Conservation (phyloP, 768 basidiomycete species). For the Calocybe gangraenosa region DNA sequence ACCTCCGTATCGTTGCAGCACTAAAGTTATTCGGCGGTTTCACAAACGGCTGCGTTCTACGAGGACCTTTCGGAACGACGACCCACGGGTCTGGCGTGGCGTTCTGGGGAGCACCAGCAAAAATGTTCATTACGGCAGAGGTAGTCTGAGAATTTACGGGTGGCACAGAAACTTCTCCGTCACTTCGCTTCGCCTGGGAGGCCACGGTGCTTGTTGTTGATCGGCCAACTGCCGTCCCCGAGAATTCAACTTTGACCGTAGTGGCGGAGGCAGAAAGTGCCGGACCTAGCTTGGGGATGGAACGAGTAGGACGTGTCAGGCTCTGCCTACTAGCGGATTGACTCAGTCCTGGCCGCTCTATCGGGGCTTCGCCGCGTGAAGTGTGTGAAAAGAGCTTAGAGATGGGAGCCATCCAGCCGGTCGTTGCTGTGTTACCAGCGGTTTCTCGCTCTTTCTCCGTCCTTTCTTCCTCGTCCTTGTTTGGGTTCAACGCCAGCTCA, state of each 20-base stretch:
- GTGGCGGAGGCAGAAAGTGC: slow-evolving; percentile 85
- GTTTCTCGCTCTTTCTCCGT: slow-evolving; percentile 29
- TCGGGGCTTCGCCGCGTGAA: slow-evolving; percentile 18
- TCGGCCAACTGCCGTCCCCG: slow-evolving; percentile 50
- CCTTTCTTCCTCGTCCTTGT: slow-evolving; percentile 40
- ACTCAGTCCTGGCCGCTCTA: slow-evolving; percentile 15
- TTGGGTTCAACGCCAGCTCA: slow-evolving; percentile 63
- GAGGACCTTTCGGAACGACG: slow-evolving; percentile 45
- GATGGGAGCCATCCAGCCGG: slow-evolving; percentile 78
- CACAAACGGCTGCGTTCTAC: slow-evolving; percentile 25
- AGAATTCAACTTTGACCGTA: slow-evolving; percentile 96
- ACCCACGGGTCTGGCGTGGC: slow-evolving; percentile 66
- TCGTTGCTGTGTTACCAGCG: slow-evolving; percentile 24
- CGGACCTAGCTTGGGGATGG: slow-evolving; percentile 77
- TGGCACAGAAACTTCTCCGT: slow-evolving; percentile 2
- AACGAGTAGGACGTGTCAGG: slow-evolving; percentile 30
- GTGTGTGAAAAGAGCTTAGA: slow-evolving; percentile 66
- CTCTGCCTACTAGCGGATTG: slow-evolving; percentile 20
- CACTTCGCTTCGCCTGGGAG: slow-evolving; percentile 16
- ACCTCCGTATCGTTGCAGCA: slow-evolving; percentile 11
- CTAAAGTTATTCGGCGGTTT: slow-evolving; percentile 13
- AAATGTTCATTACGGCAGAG: slow-evolving; percentile 73
- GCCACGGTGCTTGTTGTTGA: slow-evolving; percentile 35
- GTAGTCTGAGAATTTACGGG: slow-evolving; percentile 7
- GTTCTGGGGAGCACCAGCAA: slow-evolving; percentile 77